Conservation (phyloP, 768 basidiomycete genomes). For the Tylopilus vinaceipallidus region DNA sequence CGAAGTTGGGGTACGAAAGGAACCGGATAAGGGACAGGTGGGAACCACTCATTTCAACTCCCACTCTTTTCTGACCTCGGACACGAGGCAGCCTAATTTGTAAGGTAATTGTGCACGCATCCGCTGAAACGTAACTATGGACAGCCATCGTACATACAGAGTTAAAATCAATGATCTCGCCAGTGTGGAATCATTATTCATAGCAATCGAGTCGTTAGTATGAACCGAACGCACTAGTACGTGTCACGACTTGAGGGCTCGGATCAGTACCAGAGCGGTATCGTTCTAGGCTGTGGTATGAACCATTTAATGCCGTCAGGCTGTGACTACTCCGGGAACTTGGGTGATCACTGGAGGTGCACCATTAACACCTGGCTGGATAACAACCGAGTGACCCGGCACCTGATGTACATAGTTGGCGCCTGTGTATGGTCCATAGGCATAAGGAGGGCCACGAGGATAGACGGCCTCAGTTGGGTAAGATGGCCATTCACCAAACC, state of each 20-base stretch:
- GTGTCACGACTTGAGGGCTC: not conserved
- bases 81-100: slow-evolving; percentile 28
- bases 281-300: not conserved
- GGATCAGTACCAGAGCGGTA: not conserved
- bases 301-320: slow-evolving; percentile 10
- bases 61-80: slow-evolving; percentile 21
- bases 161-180: slow-evolving; percentile 1
- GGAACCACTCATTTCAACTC: slow-evolving; percentile 22
- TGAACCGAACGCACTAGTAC: not conserved
- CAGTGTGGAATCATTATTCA: slow-evolving; percentile 6
- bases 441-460: slow-evolving; percentile 23
- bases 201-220: slow-evolving; percentile 9
- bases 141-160: slow-evolving; percentile 9
- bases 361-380: slow-evolving; percentile 65
- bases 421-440: slow-evolving; percentile 38
- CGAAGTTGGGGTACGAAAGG: slow-evolving; percentile 12
- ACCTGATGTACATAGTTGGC: slow-evolving; percentile 44
- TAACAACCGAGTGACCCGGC: slow-evolving; percentile 63
- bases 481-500: slow-evolving; percentile 73
- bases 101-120: slow-evolving; percentile 6
- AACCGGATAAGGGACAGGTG: slow-evolving; percentile 26
- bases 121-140: slow-evolving; percentile 15
- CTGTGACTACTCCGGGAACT: slow-evolving; percentile 40
- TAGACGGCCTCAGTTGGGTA: slow-evolving; percentile 36
- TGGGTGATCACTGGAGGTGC: slow-evolving; percentile 60